phyloP scores from a whole-genome alignment of 805 yeast genomes.

The Wickerhamiella musiphila region DNA sequence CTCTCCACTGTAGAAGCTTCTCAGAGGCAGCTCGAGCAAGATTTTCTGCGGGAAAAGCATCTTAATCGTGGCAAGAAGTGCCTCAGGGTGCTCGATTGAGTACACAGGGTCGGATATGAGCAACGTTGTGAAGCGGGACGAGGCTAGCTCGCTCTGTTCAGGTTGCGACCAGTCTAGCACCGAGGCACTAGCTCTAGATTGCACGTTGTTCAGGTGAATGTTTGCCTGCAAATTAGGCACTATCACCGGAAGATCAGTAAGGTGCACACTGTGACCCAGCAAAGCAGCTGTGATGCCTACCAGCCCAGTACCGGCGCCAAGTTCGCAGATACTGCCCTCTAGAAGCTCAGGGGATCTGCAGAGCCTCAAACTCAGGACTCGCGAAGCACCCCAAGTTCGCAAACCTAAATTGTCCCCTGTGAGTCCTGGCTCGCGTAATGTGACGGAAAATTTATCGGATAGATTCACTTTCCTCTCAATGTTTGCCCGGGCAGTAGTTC shows the following conservation, averaged over 20 bases:
- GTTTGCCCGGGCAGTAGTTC: constrained; percentile 68
- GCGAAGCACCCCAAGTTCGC: constrained; percentile 92
- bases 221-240: constrained; percentile 49
- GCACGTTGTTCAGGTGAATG: constrained; percentile 29
- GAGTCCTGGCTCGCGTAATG: constrained; percentile 63
- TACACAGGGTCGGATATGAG: constrained; percentile 81
- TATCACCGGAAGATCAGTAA: constrained; percentile 73
- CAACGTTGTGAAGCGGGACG: constrained; percentile 34
- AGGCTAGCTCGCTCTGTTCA: constrained; percentile 15
- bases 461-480: constrained; percentile 42
- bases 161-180: constrained; percentile 73
- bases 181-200: constrained; percentile 13
- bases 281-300: constrained; percentile 55
- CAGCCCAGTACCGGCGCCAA: constrained; percentile 94
- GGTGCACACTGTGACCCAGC: constrained; percentile 30
- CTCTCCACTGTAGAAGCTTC: constrained; percentile 49
- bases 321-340: constrained; percentile 29
- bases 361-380: constrained; percentile 44
- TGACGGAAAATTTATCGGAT: constrained; percentile 22
- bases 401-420: constrained; percentile 78
- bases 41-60: constrained; percentile 30
- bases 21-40: constrained; percentile 57
- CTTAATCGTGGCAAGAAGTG: constrained; percentile 46
- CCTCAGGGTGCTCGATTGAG: constrained; percentile 60
- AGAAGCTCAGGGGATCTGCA: constrained; percentile 13